phyloP scores from a whole-genome alignment of 768 basidiomycete species.

The Phaffia tasmanica region DNA sequence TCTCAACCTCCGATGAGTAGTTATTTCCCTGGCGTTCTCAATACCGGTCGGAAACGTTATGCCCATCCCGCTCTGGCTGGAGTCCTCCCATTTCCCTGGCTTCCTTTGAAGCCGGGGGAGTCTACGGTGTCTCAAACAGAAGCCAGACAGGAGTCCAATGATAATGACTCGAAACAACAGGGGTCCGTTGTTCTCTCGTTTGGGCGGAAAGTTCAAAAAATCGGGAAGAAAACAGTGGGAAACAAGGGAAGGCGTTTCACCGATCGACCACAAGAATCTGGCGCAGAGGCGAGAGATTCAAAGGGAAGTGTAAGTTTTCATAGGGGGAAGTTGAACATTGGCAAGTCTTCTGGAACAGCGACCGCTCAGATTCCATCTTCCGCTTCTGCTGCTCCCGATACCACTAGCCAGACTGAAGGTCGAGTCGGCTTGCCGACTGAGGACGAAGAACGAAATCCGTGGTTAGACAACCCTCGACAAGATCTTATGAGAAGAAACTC shows the following conservation, averaged over 20 bases:
- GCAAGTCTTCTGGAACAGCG: background rate
- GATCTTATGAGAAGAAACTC: too few species aligned
- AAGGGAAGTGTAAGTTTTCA: background rate
- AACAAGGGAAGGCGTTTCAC: background rate
- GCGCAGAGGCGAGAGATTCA: conserved; percentile 2
- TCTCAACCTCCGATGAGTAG: conserved; percentile 95
- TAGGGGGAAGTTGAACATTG: background rate
- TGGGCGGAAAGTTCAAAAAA: background rate
- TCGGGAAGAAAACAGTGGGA: background rate
- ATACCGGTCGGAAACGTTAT: conserved; percentile 46
- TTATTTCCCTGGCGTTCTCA: conserved; percentile 85
- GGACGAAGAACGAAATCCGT: too few species aligned
- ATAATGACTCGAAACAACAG: background rate
- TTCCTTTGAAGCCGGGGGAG: conserved; percentile 44
- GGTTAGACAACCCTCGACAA: too few species aligned
- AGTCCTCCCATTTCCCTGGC: conserved; percentile 83
- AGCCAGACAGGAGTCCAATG: background rate
- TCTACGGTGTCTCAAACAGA: conserved; percentile 3
- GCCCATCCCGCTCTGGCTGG: conserved; percentile 94
- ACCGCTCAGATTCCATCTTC: background rate
- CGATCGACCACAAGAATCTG: background rate
- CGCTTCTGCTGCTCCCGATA: background rate
- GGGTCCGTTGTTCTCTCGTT: conserved; percentile 4
- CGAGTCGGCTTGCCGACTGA: too few species aligned
- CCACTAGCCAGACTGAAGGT: background rate